phyloP scores from a whole-genome alignment of 768 basidiomycete species.

The Trametes cingulata region DNA sequence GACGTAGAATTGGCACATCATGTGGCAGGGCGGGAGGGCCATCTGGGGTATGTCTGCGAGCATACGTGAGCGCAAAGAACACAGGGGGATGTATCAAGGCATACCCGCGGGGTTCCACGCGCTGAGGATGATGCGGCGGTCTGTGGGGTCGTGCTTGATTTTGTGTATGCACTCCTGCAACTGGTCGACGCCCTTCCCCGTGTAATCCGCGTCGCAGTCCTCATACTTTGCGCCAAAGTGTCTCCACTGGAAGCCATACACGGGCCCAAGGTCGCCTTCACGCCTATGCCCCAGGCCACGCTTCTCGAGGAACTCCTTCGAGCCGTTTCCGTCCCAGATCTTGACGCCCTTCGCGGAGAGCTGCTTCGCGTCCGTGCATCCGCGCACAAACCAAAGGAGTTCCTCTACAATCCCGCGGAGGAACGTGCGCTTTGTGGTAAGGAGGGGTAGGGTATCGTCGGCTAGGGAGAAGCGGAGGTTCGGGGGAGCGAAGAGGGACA shows the following conservation, averaged over 20 bases:
- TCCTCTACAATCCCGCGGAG: constrained; percentile 90
- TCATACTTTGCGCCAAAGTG: constrained; percentile 88
- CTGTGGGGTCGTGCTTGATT: constrained; percentile 91
- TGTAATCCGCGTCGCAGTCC: constrained; percentile 74
- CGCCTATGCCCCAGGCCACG: constrained; percentile 81
- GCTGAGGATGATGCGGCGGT: constrained; percentile 90
- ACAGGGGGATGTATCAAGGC: constrained; percentile 24
- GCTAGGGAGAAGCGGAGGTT: constrained; percentile 86
- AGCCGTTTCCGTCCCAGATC: constrained; percentile 98
- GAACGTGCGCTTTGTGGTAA: constrained; percentile 96
- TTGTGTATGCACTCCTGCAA: constrained; percentile 85
- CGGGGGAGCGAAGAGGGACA: constrained; percentile 90
- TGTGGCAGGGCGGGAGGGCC: constrained; percentile 98
- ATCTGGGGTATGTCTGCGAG: constrained; percentile 81
- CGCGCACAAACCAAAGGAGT: constrained; percentile 90
- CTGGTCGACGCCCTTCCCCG: constrained; percentile 90
- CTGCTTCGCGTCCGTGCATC: constrained; percentile 76
- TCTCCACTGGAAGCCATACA: constrained; percentile 97
- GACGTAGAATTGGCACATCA: constrained; percentile 99
- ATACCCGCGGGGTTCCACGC: constrained; percentile 98
- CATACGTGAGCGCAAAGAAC: background rate
- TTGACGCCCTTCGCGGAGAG: constrained; percentile 83
- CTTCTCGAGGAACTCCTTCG: constrained; percentile 80
- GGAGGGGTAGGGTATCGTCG: constrained; percentile 73
- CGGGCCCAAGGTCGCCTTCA: constrained; percentile 93